Conservation (phyloP, 805 yeast species). For the Candida sonorensis region DNA sequence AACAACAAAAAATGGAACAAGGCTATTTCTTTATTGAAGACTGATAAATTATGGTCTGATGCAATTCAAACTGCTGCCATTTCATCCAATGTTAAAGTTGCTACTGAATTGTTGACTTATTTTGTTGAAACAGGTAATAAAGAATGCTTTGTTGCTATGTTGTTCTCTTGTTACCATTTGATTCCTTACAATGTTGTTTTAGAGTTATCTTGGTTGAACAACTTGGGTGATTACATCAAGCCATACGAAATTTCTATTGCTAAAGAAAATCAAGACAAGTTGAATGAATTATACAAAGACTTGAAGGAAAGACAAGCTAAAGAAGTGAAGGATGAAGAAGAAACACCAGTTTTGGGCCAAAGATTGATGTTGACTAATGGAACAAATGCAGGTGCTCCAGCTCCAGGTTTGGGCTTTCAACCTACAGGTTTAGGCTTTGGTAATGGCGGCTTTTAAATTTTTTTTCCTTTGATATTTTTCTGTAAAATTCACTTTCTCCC, state of each 20-base stretch:
- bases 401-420: constrained; percentile 48
- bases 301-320: constrained; percentile 63
- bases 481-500: no score
- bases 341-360: constrained; percentile 46
- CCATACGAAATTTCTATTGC: constrained; percentile 85
- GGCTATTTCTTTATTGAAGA: constrained; percentile 80
- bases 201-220: constrained; percentile 88
- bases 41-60: constrained; percentile 91
- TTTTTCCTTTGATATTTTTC: no score
- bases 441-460: constrained; percentile 33
- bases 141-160: constrained; percentile 87
- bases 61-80: constrained; percentile 87
- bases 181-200: constrained; percentile 76
- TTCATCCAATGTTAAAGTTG: constrained; percentile 72
- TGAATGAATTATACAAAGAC: constrained; percentile 62
- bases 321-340: constrained; percentile 42
- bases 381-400: constrained; percentile 35
- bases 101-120: constrained; percentile 81
- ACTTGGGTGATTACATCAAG: constrained; percentile 75
- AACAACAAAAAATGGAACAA: constrained; percentile 91
- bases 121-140: constrained; percentile 96
- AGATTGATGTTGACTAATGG: constrained; percentile 83
- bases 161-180: constrained; percentile 78
- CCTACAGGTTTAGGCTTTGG: constrained; percentile 72
- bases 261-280: constrained; percentile 66